A percentile compares a stretch with the other conserved stretches of the same genome.
phyloP scores from a whole-genome alignment of 2,329 filamentous ascomycete species.

The Hypoxylon sp. region DNA sequence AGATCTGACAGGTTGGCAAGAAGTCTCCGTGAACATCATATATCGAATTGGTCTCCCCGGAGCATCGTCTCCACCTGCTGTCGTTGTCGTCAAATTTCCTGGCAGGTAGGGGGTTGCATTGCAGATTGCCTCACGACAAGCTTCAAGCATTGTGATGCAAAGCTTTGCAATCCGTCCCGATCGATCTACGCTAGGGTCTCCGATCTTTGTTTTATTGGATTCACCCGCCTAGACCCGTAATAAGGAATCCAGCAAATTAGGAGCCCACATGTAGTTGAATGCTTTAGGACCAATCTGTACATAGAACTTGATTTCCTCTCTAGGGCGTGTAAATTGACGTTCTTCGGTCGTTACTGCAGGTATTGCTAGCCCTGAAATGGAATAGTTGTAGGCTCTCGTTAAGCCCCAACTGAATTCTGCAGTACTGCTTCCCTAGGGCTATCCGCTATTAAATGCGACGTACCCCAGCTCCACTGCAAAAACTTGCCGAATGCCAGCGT shows the following conservation, averaged over 20 bases:
- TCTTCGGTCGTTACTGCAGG: too few species aligned
- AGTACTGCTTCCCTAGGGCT: too few species aligned
- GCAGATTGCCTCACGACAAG: conserved; percentile 43
- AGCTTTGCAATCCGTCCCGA: conserved; percentile 28
- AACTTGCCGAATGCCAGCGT: too few species aligned
- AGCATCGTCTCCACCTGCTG: conserved; percentile 35
- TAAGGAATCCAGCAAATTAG: conserved; percentile 2
- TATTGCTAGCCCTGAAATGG: too few species aligned
- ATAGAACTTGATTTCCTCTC: background rate
- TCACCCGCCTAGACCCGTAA: background rate
- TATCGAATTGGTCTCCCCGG: conserved; percentile 19
- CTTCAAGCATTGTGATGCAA: conserved; percentile 41
- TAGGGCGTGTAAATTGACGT: background rate
- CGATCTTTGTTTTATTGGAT: conserved; percentile 5
- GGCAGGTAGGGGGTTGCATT: conserved; percentile 41
- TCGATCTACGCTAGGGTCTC: conserved; percentile 28
- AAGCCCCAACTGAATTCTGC: too few species aligned
- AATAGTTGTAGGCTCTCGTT: too few species aligned
- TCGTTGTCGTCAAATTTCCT: conserved; percentile 25
- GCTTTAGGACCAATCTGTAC: background rate
- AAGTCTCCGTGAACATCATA: conserved; percentile 16
- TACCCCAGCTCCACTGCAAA: too few species aligned
- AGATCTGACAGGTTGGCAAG: conserved; percentile 1
- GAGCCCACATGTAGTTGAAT: conserved; percentile 5
- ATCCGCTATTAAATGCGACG: too few species aligned